Evolutionary conservation across 208 protist genomes (phyloP).

Genomic region (Trichomonas tenax): DNA sequence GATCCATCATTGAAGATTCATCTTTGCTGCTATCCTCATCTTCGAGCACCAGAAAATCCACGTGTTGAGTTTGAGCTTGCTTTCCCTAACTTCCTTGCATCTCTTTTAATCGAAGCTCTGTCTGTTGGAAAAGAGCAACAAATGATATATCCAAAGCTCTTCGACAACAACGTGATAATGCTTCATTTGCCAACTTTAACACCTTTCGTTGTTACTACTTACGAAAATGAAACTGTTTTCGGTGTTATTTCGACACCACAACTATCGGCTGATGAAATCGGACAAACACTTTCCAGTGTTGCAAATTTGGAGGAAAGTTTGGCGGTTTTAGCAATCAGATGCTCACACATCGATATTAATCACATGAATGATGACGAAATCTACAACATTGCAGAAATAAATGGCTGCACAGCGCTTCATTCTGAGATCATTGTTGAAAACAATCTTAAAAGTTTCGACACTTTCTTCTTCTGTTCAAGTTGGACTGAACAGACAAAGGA

Average conservation of each 20-base stretch:
- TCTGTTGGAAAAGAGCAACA: neutral
- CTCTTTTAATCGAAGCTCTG: neutral
- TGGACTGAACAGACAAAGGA: neutral
- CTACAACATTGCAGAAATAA: neutral
- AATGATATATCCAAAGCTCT: neutral
- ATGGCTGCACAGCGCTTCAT: neutral
- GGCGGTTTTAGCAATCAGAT: neutral
- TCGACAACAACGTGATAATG: neutral
- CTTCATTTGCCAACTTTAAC: neutral
- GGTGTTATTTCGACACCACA: neutral
- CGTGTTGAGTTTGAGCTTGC: neutral
- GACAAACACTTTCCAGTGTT: neutral
- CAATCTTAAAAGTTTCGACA: neutral
- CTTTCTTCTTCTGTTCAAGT: neutral
- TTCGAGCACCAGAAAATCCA: neutral
- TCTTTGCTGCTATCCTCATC: neutral
- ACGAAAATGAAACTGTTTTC: neutral
- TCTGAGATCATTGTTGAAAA: neutral
- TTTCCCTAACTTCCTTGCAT: neutral
- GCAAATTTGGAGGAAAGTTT: neutral
- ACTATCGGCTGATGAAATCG: neutral
- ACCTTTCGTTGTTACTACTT: neutral
- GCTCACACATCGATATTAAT: neutral
- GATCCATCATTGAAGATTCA: neutral
- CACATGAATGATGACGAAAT: neutral